These are phyloP conservation scores for Petunia secreta DNA, from an alignment of 257 asterid species.

Conservation along the genomic window DNA sequence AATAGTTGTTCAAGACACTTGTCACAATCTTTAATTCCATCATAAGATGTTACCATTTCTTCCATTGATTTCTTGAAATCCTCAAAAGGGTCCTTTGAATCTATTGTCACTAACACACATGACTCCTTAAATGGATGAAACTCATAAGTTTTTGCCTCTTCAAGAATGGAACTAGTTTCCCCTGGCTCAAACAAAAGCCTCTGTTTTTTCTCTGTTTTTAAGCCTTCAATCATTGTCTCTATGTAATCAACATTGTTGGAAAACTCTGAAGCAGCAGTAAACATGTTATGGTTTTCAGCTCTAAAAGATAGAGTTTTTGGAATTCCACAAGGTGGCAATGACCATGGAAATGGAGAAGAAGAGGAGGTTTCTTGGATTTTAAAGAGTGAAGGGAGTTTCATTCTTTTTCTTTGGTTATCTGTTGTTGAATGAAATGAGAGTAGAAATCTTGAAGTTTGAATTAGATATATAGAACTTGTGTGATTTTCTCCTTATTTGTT, in stretches of 20 bases:
- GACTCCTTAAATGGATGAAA: conserved; percentile 34
- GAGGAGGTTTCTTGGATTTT: conserved; percentile 39
- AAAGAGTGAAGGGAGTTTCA: conserved; percentile 54
- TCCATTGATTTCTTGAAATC: conserved; percentile 64
- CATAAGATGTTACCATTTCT: conserved; percentile 63
- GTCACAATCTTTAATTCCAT: conserved; percentile 47
- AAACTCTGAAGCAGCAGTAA: conserved; percentile 31
- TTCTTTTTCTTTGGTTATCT: conserved; percentile 27
- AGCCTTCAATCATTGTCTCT: conserved; percentile 42
- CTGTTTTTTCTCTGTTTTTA: conserved; percentile 36
- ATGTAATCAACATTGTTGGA: conserved; percentile 29
- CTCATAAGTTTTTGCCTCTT: conserved; percentile 30
- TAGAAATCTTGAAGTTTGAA: not conserved
- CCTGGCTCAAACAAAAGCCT: conserved; percentile 62
- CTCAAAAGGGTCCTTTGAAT: conserved; percentile 46
- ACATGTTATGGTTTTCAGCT: conserved; percentile 26
- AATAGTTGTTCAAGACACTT: conserved; percentile 51
- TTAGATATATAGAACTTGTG: not conserved
- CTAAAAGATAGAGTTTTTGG: conserved; percentile 63
- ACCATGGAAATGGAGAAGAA: conserved; percentile 41
- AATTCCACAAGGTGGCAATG: conserved; percentile 50
- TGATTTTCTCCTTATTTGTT: not conserved
- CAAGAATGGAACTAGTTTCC: conserved; percentile 54
- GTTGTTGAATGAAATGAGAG: not conserved
- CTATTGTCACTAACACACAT: conserved; percentile 38